Conservation (phyloP, 1,284 basidiomycete genomes). For the Melanopsichium pennsylvanicum region DNA sequence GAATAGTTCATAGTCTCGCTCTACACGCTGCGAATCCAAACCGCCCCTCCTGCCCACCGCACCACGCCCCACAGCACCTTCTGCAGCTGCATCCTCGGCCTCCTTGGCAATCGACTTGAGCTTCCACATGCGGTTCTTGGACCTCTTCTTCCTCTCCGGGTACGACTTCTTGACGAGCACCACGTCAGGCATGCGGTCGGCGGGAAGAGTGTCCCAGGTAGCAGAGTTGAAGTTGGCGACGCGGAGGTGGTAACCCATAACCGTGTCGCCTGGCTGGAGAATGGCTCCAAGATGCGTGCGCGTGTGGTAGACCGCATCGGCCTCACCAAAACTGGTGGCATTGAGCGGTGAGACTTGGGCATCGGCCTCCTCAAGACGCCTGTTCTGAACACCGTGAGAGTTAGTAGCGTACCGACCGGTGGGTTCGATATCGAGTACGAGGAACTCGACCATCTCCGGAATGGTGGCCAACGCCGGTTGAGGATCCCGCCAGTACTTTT, state of each 20-base stretch:
- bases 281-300: constrained; percentile 94
- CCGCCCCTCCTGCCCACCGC: constrained; percentile 89
- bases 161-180: constrained; percentile 95
- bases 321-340: constrained; percentile 71
- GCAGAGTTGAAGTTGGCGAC: constrained; percentile 92
- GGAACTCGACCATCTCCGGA: constrained; percentile 90
- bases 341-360: constrained; percentile 89
- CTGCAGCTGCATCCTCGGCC: constrained; percentile 71
- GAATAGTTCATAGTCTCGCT: constrained; percentile 96
- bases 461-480: constrained; percentile 84
- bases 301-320: constrained; percentile 89
- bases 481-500: constrained; percentile 89
- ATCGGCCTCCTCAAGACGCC: constrained; percentile 72
- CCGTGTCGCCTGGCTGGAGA: constrained; percentile 93
- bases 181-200: constrained; percentile 82
- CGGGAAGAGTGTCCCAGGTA: constrained; percentile 76
- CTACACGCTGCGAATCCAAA: constrained; percentile 89
- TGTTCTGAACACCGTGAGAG: constrained; percentile 44
- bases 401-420: constrained; percentile 60
- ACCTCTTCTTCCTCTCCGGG: constrained; percentile 92
- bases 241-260: constrained; percentile 86
- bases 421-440: constrained; percentile 89
- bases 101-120: constrained; percentile 94
- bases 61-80: constrained; percentile 72
- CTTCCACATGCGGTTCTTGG: constrained; percentile 83